Base-by-base conservation (phyloP, 2,329 filamentous ascomycete genomes). In the Ophiocordyceps sinensis region DNA sequence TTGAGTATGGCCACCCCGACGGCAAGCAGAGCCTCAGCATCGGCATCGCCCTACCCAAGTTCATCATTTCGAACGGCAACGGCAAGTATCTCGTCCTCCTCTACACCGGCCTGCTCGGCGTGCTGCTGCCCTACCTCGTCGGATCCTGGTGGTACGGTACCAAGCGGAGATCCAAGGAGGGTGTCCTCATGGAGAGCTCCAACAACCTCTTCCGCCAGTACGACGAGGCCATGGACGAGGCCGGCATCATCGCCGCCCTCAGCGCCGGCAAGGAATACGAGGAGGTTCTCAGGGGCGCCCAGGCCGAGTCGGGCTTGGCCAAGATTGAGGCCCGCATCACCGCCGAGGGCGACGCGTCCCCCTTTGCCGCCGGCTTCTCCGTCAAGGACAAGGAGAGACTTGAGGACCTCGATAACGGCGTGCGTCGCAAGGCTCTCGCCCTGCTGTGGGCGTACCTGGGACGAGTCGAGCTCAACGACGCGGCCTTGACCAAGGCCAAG, bases 121-220 rank as follows among this genome's bases (percentile, higher is more conserved):
- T 96, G 46, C 67, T 95, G 45, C 70, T 98, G 40, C 91, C 91
- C 3, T 98, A 93, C 60, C 70, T 91, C 38, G 89, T 98, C 42
- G 91, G 91, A 38, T 87, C 83, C 44, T 98, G 91, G 91, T 98
- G 91, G 91, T 98, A 98, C 58, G 91, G 93, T 45, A 93, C 86
- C 29, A 89, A 94, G 62, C 77, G 81, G 53, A 77, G 85, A 62
- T 96, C 91, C 31, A 93, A 89, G 65, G 93, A 98, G 62, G 86
- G 85, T 51, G 83, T 96, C 23, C 71, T 94, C 42, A 82, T 95
- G 58, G 85, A 91, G 57, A 95, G 85, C 61, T 88, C 93, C 51
- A 93, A 93, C 61, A 88, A 86, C 49, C 75, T 98, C 44, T 96
- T 98, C 73, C 82, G 80, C 52, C 86, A 94, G 56, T 98, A 93